Percentiles rank a stretch among this genome's conserved stretches.
Conservation (phyloP, 225 moss, liverwort and hornwort genomes). For the Physcomitrium patens region DNA sequence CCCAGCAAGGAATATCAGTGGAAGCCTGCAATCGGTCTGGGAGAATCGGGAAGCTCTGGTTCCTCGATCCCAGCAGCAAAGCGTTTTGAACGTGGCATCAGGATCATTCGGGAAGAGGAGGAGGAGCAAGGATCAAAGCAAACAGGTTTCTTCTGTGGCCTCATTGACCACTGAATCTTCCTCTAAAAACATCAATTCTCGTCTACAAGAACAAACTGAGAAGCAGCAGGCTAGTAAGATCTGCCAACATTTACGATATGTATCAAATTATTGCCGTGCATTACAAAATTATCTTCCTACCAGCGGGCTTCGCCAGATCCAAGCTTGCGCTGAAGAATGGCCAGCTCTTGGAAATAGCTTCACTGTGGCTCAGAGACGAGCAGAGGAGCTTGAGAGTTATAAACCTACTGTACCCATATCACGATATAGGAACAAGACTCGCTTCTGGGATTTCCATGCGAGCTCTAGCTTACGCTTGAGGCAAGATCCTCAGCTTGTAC, state of each 20-base stretch:
- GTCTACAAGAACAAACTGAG: constrained; percentile 17
- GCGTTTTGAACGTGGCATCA: background rate
- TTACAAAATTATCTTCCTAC: constrained; percentile 34
- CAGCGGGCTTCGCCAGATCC: constrained; percentile 25
- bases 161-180: background rate
- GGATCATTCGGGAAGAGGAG: background rate
- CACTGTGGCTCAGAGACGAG: background rate
- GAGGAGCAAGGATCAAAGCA: background rate
- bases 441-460: constrained; percentile 30
- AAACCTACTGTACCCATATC: constrained; percentile 5
- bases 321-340: constrained; percentile 38
- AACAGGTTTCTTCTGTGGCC: constrained; percentile 26
- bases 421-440: constrained; percentile 22
- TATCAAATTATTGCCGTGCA: constrained; percentile 26
- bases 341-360: constrained; percentile 28
- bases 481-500: constrained; percentile 1
- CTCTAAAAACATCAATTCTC: constrained; percentile 2
- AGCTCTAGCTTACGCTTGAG: constrained; percentile 20
- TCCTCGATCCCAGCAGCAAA: background rate
- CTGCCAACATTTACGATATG: constrained; percentile 20
- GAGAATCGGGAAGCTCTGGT: no score
- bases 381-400: constrained; percentile 13
- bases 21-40: no score
- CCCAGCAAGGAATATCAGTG: background rate
- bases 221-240: constrained; percentile 21